Evolutionary conservation across 352 stramenopile species (phyloP), one percentile per base, ranked within the genome.

Genomic region (Phytophthora vignae): DNA sequence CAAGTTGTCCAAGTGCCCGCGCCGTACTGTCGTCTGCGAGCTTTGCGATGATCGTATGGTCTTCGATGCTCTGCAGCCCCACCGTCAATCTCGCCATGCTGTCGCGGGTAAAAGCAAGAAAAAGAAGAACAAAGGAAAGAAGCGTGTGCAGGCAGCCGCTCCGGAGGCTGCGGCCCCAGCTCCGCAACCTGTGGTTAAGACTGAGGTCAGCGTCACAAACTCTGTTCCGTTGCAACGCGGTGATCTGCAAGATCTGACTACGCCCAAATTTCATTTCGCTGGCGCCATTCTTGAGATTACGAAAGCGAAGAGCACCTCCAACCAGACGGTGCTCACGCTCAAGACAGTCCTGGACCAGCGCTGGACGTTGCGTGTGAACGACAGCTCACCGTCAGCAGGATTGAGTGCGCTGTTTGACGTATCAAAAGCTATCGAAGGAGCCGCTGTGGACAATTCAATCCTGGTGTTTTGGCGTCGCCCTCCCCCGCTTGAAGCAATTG

Each of bases 1-100:
- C 55, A 78, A 73, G 55, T 57, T 82, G 44, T 54, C 31, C 12
- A 80, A 79, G 54, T 82, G 76, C 36, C 72, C 72, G n/a, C 68
- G 76, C 3, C 72, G 72, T 17, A 63, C 29, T 53, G 64, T 82
- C 17, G 44, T 61, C 19, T 82, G 76, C 25, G 56, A 48, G 4
- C 68, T 72, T 19, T 82, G 76, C 48, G 60, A 60, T 8, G 70
- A 73, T 7, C 19, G 46, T 8, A 71, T 80, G 64, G 56, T 79
- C 1, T 82, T 82, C 59, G 72, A 82, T 52, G 54, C 29, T 48
- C 44, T 78, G 40, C 64, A 73, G 27, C 25, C 49, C 15, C 76
- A 82, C 40, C 49, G 52, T 19, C 55, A 77, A 52, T 55, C 61
- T 14, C 58, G 33, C 3, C 71, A 81, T 58, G 11, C 33, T 14